phyloP scores from a whole-genome alignment of 306 rosid species.

The Trichosanthes cucumerina region DNA sequence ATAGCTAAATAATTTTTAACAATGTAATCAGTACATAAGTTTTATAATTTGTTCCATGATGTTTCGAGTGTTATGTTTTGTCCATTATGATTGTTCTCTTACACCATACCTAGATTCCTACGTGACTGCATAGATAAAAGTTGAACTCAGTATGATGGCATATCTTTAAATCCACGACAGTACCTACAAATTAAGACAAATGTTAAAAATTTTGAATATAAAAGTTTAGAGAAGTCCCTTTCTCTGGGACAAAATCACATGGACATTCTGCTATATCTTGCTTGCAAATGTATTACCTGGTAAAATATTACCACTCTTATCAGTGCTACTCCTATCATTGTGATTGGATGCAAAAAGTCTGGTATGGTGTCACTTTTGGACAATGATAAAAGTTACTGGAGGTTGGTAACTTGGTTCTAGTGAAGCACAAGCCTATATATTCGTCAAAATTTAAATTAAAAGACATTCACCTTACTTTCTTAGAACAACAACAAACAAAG shows the following conservation, averaged over 20 bases:
- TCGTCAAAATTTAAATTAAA: no score
- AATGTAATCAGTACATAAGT: no score
- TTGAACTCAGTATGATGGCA: no score
- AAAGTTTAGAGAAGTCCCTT: background rate
- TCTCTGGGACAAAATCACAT: background rate
- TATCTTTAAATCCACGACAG: no score
- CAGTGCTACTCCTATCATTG: constrained; percentile 39
- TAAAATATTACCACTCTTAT: constrained; percentile 62
- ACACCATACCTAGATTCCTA: no score
- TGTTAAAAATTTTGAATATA: background rate
- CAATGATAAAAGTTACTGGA: constrained; percentile 75
- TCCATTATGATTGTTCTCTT: no score
- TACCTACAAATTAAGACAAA: no score
- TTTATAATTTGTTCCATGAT: no score
- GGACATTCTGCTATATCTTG: background rate
- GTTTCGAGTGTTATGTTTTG: no score
- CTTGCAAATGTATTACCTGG: constrained; percentile 36
- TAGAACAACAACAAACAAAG: background rate
- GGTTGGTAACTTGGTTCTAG: constrained; percentile 73
- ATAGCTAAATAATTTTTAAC: no score
- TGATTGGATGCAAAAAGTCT: constrained; percentile 56
- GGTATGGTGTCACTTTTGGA: constrained; percentile 74
- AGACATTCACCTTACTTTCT: background rate
- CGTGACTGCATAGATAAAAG: no score
- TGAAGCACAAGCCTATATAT: constrained; percentile 75